Conservation (phyloP, 345 rosid species). For the Camelina neglecta region DNA sequence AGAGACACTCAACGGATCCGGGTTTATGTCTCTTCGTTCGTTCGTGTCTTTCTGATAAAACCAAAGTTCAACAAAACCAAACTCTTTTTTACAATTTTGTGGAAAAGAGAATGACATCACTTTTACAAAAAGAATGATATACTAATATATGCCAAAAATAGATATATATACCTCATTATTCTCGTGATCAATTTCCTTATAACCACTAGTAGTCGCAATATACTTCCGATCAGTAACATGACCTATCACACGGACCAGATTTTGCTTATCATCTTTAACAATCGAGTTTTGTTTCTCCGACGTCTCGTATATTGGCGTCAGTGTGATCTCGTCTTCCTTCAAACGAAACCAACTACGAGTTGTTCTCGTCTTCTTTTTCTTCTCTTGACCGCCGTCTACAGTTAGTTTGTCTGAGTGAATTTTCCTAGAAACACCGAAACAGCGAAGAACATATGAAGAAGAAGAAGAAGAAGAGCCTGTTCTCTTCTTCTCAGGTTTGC, state of each 20-base stretch:
- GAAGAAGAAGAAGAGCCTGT: constrained; percentile 24
- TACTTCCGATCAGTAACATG: constrained; percentile 15
- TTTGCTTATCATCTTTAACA: constrained; percentile 23
- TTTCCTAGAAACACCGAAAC: constrained; percentile 53
- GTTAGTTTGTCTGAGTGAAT: constrained; percentile 21
- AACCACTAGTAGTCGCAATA: not conserved
- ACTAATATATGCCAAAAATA: no score
- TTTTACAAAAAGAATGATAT: no score
- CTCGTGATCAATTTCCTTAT: constrained; percentile 38
- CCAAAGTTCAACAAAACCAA: not conserved
- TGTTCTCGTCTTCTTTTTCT: constrained; percentile 3
- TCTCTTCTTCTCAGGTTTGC: constrained; percentile 39
- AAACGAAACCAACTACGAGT: constrained; percentile 33
- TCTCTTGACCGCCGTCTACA: constrained; percentile 17
- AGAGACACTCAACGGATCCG: constrained; percentile 31
- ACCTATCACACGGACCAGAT: constrained; percentile 11
- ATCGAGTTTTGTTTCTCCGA: constrained; percentile 6
- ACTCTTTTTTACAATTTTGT: no score
- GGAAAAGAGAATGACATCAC: no score
- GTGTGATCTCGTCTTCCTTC: constrained; percentile 46
- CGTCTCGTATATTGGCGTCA: constrained; percentile 37
- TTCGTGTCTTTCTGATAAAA: constrained; percentile 12
- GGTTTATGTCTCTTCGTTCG: constrained; percentile 28
- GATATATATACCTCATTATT: constrained; percentile 33
- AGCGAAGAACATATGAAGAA: constrained; percentile 42